phyloP scores from a whole-genome alignment of 352 stramenopile species.

The Aphanomyces euteiches region DNA sequence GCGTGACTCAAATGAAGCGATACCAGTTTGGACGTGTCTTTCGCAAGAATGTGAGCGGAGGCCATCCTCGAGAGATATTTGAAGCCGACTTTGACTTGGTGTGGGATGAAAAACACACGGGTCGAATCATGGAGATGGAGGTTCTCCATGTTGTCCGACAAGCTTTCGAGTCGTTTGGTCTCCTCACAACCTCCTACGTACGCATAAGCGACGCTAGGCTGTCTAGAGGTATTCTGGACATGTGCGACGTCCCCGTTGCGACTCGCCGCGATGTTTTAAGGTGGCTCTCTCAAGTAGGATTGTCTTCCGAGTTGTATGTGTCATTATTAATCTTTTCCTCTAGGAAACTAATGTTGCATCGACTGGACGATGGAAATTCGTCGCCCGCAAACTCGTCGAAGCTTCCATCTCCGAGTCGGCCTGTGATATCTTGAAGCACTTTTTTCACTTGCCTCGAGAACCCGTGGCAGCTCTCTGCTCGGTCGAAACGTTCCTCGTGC shows the following conservation, averaged over 20 bases:
- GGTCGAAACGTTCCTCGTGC: constrained; percentile 53
- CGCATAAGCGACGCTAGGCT: constrained; percentile 75
- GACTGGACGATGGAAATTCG: constrained; percentile 66
- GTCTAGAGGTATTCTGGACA: constrained; percentile 61
- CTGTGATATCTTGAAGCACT: constrained; percentile 62
- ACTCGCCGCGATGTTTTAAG: constrained; percentile 67
- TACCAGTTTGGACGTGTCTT: constrained; percentile 85
- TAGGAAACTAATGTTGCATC: constrained; percentile 3
- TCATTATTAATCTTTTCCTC: not conserved
- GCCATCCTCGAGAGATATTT: constrained; percentile 72
- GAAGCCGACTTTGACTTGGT: constrained; percentile 84
- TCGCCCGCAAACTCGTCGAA: constrained; percentile 64
- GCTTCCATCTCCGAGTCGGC: constrained; percentile 45
- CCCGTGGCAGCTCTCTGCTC: constrained; percentile 54
- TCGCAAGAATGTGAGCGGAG: constrained; percentile 62
- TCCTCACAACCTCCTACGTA: constrained; percentile 69
- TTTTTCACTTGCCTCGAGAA: constrained; percentile 73
- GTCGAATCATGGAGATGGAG: constrained; percentile 73
- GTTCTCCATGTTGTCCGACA: constrained; percentile 71
- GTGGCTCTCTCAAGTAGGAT: constrained; percentile 73
- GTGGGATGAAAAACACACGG: constrained; percentile 65
- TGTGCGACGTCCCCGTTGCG: constrained; percentile 51
- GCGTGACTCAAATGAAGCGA: constrained; percentile 75
- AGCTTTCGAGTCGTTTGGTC: constrained; percentile 57
- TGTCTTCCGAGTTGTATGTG: constrained; percentile 24